Conservation (phyloP, 2,329 filamentous ascomycete species). For the Xylariaceae sp. region DNA sequence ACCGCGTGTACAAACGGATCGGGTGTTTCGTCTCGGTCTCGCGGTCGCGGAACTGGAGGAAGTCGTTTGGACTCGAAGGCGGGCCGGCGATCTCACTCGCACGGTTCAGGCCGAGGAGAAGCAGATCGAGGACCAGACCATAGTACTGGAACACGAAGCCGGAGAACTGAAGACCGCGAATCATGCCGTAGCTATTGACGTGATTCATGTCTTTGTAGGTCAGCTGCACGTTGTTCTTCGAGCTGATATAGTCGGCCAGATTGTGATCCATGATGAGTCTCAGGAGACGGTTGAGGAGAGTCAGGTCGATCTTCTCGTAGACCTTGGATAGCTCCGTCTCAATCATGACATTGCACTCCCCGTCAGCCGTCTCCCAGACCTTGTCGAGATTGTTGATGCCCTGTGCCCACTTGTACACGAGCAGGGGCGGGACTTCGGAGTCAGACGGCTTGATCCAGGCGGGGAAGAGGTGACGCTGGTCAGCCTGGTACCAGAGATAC, state of each 20-base stretch:
- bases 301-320: constrained; percentile 98
- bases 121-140: constrained; percentile 85
- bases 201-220: constrained; percentile 99
- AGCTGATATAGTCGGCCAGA: constrained; percentile 95
- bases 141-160: constrained; percentile 99
- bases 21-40: constrained; percentile 90
- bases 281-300: constrained; percentile 85
- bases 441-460: constrained; percentile 99
- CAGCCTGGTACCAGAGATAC: constrained; percentile 98
- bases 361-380: constrained; percentile 90
- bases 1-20: constrained; percentile 94
- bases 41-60: constrained; percentile 91
- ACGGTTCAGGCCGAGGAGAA: constrained; percentile 86
- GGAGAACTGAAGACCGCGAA: constrained; percentile 94
- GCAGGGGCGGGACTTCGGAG: constrained; percentile 87
- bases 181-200: constrained; percentile 97
- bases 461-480: constrained; percentile 93
- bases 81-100: constrained; percentile 98
- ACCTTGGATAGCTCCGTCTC: constrained; percentile 99
- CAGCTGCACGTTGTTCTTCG: constrained; percentile 98
- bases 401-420: constrained; percentile 98
- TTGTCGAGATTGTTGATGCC: constrained; percentile 97
- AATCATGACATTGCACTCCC: constrained; percentile 97
- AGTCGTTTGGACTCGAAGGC: constrained; percentile 91
- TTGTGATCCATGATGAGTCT: constrained; percentile 99